Evolutionary conservation across 768 basidiomycete genomes (phyloP).

Genomic region (Mycena floridula): DNA sequence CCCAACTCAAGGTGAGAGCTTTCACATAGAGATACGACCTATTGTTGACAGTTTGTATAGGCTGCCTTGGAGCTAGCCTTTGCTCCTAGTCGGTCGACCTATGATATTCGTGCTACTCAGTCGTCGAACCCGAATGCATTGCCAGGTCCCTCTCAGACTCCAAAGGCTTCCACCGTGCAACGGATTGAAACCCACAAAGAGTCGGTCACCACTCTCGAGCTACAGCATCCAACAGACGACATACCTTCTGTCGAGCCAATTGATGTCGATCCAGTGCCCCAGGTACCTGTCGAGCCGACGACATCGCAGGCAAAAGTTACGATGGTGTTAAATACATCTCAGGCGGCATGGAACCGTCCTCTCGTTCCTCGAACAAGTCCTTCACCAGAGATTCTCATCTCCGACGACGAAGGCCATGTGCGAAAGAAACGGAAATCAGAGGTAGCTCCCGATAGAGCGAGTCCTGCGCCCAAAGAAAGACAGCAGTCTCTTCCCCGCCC

Average conservation of each 20-base stretch:
- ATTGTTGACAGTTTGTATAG: slow-evolving; percentile 31
- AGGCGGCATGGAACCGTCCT: background rate
- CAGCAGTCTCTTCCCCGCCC: background rate
- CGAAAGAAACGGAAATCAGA: background rate
- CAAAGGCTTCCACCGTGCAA: background rate
- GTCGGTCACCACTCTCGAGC: too few relatives aligned
- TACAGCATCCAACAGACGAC: background rate
- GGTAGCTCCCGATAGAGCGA: background rate
- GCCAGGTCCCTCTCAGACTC: background rate
- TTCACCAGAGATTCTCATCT: background rate
- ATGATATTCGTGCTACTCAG: slow-evolving; percentile 31
- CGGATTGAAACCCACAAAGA: too few relatives aligned
- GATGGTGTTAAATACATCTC: background rate
- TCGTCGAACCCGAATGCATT: background rate
- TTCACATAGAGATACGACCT: background rate
- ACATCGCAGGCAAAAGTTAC: background rate
- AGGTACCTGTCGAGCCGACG: background rate
- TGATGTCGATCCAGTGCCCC: background rate
- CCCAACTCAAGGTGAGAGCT: slow-evolving; percentile 64
- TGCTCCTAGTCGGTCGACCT: slow-evolving; percentile 68
- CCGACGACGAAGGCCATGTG: background rate
- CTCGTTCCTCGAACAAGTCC: background rate
- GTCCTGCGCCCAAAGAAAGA: background rate
- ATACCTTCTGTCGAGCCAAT: background rate
- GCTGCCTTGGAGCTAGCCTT: slow-evolving; percentile 61